phyloP scores from a whole-genome alignment of 768 basidiomycete genomes.

The Rhodotorula babjevae region DNA sequence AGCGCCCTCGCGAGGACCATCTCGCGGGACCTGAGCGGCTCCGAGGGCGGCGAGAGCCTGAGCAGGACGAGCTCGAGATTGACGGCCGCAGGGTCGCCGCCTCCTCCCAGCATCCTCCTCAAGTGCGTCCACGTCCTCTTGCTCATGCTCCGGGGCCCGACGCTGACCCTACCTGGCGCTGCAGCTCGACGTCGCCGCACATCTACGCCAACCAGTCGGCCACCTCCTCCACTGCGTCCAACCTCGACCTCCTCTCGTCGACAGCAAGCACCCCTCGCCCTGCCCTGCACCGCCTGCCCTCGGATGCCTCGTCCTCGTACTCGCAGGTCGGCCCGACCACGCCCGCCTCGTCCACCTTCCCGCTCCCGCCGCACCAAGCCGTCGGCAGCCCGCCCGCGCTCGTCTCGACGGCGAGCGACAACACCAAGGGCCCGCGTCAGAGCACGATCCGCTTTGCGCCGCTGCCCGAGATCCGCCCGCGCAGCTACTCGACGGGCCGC shows the following conservation, averaged over 20 bases:
- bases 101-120: constrained; percentile 24
- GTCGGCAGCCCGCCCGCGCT: not conserved
- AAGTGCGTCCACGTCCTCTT: constrained; percentile 15
- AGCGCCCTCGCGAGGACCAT: not conserved
- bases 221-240: not conserved
- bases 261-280: not conserved
- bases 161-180: accelerated
- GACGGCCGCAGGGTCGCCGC: not conserved
- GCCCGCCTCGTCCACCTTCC: not conserved
- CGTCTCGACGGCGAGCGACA: not conserved
- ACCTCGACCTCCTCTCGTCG: not conserved
- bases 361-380: not conserved
- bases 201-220: not conserved
- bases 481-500: constrained; percentile 31
- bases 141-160: not conserved
- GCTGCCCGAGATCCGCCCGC: constrained; percentile 29
- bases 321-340: not conserved
- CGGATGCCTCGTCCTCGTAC: not conserved
- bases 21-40: not conserved
- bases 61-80: constrained; percentile 15
- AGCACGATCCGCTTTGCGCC: constrained; percentile 36
- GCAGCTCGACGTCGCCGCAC: not conserved
- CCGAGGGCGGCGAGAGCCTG: not conserved
- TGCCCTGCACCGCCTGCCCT: not conserved
- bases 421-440: not conserved